Evolutionary conservation across 176 grass and related monocot genomes (phyloP), one percentile per base, ranked within the genome.

Genomic region (Phoenix dactylifera): DNA sequence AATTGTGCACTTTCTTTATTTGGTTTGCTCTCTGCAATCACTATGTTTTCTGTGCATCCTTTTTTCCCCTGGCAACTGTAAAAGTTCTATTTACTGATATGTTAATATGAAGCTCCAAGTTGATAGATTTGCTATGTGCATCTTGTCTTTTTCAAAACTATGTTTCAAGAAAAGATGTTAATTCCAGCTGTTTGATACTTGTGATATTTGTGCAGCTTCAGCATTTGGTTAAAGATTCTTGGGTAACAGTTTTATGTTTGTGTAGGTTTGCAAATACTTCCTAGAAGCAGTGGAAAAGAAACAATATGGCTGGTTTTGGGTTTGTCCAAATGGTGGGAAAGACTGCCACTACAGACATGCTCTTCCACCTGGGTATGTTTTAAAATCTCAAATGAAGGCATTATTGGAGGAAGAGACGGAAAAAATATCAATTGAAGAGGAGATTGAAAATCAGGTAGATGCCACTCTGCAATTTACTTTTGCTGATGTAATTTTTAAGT

Each of bases 341-440:
- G 93, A 98, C 51, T 98, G 93, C 67, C 93, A 91, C 63, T 98
- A 98, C 63, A 77, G 93, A 64, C 93, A 98, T 68, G 93, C 93
- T 24, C 84, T 98, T 76, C 93, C 93, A 0, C 84, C 93, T 65
- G 93, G 93, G 49, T 98, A 98, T 62, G 57, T 98, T 26, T 78
- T 98, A n/a, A 98, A 98, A 63, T 98, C 93, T 39, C 93, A 98
- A 77, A 98, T 98, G 93, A 98, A 98, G 64, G 93, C 93, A 55
- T 83, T 98, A 65, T 73, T 98, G 52, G 94, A 98, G 26, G 88
- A 98, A 93, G 94, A 98, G 74, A 75, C 84, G 28, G 76, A 98
- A 52, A 98, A 98, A 26, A 66, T 93, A 0, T 57, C 88, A 49
- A 77, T 98, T 51, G 94, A 98, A 89, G 94, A 98, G 66, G 94